phyloP scores from a whole-genome alignment of 1,284 basidiomycete genomes.

The Cutaneotrichosporon sp. region DNA sequence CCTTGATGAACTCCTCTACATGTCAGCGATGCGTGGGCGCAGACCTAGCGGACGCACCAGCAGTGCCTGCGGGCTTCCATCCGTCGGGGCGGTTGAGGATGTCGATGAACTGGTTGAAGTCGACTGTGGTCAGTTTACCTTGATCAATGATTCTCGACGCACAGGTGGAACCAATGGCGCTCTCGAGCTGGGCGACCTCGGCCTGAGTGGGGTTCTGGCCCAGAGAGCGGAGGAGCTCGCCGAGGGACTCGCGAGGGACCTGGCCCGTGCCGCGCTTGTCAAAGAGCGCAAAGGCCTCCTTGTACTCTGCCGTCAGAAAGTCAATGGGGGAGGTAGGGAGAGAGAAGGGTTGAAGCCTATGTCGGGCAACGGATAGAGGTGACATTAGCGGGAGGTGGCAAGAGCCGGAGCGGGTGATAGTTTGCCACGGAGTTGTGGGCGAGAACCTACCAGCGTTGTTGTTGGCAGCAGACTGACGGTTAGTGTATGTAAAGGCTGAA shows the following conservation, averaged over 20 bases:
- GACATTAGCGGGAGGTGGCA: no score
- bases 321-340: not conserved
- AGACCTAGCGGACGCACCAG: conserved; percentile 55
- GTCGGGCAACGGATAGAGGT: no score
- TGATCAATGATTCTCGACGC: not conserved
- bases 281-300: conserved; percentile 95
- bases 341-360: no score
- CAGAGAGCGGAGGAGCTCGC: conserved; percentile 89
- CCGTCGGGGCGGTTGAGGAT: conserved; percentile 94
- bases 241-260: conserved; percentile 80
- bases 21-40: not conserved
- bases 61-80: conserved; percentile 91
- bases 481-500: not conserved
- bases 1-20: conserved; percentile 97
- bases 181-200: conserved; percentile 80
- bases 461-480: conserved; percentile 19
- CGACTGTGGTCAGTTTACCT: conserved; percentile 54
- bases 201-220: conserved; percentile 98
- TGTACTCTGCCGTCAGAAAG: conserved; percentile 61
- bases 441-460: conserved; percentile 18
- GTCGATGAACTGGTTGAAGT: conserved; percentile 81
- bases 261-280: conserved; percentile 93
- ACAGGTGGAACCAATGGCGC: conserved; percentile 53
- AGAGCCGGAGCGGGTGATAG: no score
- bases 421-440: no score